These are phyloP conservation scores for Phytophthora pini DNA, from an alignment of 352 stramenopile genomes.

Conservation along the genomic window DNA sequence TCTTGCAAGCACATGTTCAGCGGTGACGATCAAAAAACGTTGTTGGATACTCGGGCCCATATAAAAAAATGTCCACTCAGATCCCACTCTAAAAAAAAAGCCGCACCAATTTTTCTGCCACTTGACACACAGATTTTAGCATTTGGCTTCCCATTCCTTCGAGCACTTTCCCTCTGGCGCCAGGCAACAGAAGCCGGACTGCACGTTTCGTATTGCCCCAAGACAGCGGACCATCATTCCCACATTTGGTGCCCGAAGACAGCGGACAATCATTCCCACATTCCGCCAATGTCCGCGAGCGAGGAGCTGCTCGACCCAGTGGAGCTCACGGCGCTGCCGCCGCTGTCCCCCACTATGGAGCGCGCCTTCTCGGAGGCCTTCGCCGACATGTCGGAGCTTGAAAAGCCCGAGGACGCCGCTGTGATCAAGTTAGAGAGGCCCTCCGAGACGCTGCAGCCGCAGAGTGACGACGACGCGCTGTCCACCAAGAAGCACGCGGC, in stretches of 20 bases:
- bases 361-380: constrained; percentile 40
- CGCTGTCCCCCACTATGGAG: constrained; percentile 42
- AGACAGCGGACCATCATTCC: too few relatives aligned
- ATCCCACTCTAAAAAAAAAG: constrained; percentile 20
- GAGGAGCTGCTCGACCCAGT: constrained; percentile 25
- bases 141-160: constrained; percentile 14
- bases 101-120: constrained; percentile 17
- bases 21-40: not conserved
- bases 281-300: constrained; percentile 15
- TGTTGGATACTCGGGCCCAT: not conserved
- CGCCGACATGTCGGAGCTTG: constrained; percentile 37
- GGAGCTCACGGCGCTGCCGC: constrained; percentile 35
- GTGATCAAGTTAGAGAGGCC: constrained; percentile 33
- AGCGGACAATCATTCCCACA: constrained; percentile 24
- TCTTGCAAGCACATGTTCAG: not conserved
- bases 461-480: constrained; percentile 12
- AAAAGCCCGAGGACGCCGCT: constrained; percentile 17
- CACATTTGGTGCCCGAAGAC: too few relatives aligned
- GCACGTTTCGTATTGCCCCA: too few relatives aligned
- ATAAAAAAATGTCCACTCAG: not conserved
- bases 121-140: constrained; percentile 5
- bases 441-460: constrained; percentile 14
- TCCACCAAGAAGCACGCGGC: not conserved
- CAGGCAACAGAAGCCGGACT: constrained; percentile 27
- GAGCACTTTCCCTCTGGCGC: constrained; percentile 52